Evolutionary conservation across 768 basidiomycete species (phyloP).

Genomic region (Stropharia rugosoannulata): DNA sequence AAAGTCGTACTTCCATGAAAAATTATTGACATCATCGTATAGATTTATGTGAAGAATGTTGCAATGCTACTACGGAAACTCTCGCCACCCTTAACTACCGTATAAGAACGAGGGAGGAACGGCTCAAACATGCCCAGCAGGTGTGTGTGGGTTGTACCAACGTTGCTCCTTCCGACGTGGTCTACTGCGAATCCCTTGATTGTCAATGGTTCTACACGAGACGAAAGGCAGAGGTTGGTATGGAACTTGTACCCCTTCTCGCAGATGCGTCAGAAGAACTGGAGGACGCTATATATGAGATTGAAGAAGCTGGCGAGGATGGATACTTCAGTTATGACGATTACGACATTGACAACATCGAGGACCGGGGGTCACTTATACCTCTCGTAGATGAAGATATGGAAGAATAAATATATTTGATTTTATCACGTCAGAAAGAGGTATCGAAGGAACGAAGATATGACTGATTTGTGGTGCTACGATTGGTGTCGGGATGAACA

Average conservation of each 20-base stretch:
- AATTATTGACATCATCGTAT: neutral
- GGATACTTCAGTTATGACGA: neutral
- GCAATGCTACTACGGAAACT: constrained; percentile 46
- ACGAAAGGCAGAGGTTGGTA: constrained; percentile 50
- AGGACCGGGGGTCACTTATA: neutral
- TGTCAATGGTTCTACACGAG: constrained; percentile 83
- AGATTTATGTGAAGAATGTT: constrained; percentile 73
- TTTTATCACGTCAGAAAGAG: no score
- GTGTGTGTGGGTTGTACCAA: constrained; percentile 75
- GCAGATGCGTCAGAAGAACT: constrained; percentile 34
- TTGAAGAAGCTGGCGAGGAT: constrained; percentile 13
- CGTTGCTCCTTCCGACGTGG: constrained; percentile 52
- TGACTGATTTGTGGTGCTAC: neutral
- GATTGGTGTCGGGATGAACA: neutral
- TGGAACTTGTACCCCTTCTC: constrained; percentile 34
- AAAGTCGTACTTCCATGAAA: neutral
- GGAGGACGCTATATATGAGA: constrained; percentile 18
- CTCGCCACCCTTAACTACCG: constrained; percentile 57
- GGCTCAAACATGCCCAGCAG: constrained; percentile 54
- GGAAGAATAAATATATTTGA: constrained; percentile 6
- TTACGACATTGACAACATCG: constrained; percentile 1
- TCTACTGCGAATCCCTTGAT: constrained; percentile 81
- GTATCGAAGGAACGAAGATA: neutral
- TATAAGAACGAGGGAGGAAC: constrained; percentile 52
- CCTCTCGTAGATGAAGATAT: neutral